Conservation (phyloP, 345 rosid genomes). For the Ceriops tagal region DNA sequence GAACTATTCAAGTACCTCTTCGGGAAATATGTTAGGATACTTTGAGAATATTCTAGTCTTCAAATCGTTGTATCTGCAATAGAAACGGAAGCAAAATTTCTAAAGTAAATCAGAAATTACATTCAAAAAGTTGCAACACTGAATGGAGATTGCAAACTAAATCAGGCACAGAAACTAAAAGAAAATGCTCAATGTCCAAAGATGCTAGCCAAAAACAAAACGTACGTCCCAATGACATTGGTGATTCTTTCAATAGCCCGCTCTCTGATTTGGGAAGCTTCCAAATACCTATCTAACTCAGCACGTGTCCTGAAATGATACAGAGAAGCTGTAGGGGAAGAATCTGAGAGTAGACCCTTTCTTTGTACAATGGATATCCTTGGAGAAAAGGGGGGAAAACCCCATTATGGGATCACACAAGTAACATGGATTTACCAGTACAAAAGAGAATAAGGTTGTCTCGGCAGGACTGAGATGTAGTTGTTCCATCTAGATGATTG, state of each 20-base stretch:
- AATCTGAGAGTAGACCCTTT: conserved; percentile 56
- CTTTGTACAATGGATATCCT: conserved; percentile 13
- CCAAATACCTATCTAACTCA: conserved; percentile 89
- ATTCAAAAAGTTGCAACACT: neutral
- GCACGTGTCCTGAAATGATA: conserved; percentile 80
- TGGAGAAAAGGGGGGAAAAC: neutral
- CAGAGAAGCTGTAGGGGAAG: conserved; percentile 45
- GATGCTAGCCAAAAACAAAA: neutral
- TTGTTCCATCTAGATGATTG: conserved; percentile 79
- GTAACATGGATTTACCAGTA: conserved; percentile 54
- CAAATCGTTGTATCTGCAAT: conserved; percentile 71
- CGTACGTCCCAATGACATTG: conserved; percentile 85
- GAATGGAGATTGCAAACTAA: conserved; percentile 2
- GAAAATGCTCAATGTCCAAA: neutral
- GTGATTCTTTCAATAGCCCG: conserved; percentile 90
- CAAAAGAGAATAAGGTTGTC: conserved; percentile 87
- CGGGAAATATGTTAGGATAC: conserved; percentile 80
- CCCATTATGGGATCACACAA: conserved; percentile 4
- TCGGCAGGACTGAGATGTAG: conserved; percentile 82
- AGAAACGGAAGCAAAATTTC: conserved; percentile 5
- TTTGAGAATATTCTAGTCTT: conserved; percentile 79
- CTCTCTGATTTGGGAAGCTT: conserved; percentile 90
- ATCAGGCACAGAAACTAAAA: conserved; percentile 1
- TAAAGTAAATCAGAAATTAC: conserved; percentile 6
- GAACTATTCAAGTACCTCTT: conserved; percentile 52